A percentile compares a stretch with the other conserved stretches of the same genome.
Conservation (phyloP, 768 basidiomycete genomes). For the Russula vinacea region DNA sequence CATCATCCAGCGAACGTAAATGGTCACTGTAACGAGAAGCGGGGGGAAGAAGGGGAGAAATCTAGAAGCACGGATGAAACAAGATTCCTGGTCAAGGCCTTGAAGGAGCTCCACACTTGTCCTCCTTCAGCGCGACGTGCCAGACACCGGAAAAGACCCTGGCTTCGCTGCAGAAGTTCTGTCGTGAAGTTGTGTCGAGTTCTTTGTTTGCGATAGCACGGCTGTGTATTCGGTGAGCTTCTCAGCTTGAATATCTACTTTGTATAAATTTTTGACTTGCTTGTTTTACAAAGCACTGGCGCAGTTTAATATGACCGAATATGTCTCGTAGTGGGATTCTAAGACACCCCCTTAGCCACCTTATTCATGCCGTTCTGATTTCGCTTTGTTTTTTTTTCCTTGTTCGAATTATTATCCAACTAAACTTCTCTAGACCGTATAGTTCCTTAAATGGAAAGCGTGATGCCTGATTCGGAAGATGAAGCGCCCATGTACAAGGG, state of each 20-base stretch:
- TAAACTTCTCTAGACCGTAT: background rate
- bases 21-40: background rate
- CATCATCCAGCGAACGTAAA: background rate
- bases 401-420: background rate
- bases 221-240: constrained; percentile 22
- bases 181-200: constrained; percentile 16
- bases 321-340: background rate
- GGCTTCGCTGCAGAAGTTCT: constrained; percentile 18
- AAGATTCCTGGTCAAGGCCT: constrained; percentile 14
- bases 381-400: background rate
- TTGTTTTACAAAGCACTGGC: constrained; percentile 19
- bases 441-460: constrained; percentile 15
- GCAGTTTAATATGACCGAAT: constrained; percentile 16
- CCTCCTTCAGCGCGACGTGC: constrained; percentile 1
- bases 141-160: constrained; percentile 2
- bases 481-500: background rate
- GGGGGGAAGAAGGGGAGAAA: constrained; percentile 9
- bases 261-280: background rate
- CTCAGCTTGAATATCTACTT: background rate
- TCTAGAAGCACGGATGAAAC: constrained; percentile 7
- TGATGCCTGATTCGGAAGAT: constrained; percentile 17
- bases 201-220: constrained; percentile 9
- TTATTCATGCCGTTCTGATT: background rate
- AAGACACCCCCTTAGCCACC: background rate
- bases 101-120: constrained; percentile 19